Evolutionary conservation across 345 rosid genomes (phyloP).

Genomic region (Brassica incana): DNA sequence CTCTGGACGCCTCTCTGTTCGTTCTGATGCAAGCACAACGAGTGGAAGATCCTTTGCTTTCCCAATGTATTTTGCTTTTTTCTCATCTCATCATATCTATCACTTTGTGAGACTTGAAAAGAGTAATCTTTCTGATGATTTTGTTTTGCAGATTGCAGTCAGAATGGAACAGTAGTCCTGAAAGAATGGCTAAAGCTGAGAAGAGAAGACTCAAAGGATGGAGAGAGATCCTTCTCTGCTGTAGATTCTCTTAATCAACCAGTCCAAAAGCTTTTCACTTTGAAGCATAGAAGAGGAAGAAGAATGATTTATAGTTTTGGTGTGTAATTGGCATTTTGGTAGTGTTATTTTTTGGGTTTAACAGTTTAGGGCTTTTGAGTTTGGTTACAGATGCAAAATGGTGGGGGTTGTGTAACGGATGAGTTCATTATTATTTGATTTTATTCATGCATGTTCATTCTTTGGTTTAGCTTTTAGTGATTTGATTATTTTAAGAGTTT

Average conservation of each 20-base stretch:
- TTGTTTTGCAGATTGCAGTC: constrained; percentile 64
- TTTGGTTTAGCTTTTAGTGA: not conserved
- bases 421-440: constrained; percentile 8
- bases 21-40: constrained; percentile 92
- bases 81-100: not conserved
- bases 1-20: constrained; percentile 75
- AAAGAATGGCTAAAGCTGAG: constrained; percentile 80
- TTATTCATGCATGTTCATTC: not conserved
- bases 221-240: constrained; percentile 71
- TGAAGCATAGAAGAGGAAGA: constrained; percentile 31
- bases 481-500: not conserved
- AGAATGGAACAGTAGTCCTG: constrained; percentile 94
- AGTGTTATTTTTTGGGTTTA: not conserved
- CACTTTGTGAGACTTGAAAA: not conserved
- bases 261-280: constrained; percentile 27
- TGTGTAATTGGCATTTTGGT: constrained; percentile 39
- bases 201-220: constrained; percentile 62
- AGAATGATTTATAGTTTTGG: constrained; percentile 16
- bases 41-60: constrained; percentile 94
- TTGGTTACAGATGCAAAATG: constrained; percentile 19
- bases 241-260: constrained; percentile 70
- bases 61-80: constrained; percentile 53
- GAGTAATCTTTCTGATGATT: not conserved
- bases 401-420: constrained; percentile 18
- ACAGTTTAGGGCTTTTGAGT: constrained; percentile 22